Conservation (phyloP, 805 yeast species). For the Yarrowia sp. region DNA sequence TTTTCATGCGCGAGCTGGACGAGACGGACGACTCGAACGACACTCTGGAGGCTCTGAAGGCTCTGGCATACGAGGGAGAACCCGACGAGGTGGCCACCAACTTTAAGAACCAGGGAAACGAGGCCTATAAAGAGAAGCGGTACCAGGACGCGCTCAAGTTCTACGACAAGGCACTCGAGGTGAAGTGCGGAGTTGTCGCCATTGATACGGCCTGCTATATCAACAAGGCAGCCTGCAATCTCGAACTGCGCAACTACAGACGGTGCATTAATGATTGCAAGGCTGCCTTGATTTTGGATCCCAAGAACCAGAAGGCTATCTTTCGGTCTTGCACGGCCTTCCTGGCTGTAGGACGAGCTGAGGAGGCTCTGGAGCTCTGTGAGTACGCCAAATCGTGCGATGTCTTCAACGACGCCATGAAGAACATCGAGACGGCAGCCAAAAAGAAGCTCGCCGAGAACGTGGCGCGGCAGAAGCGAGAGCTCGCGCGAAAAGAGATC, state of each 20-base stretch:
- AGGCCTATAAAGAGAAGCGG: slow-evolving; percentile 66
- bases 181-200: slow-evolving; percentile 54
- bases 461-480: slow-evolving; percentile 31
- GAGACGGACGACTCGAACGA: slow-evolving; percentile 66
- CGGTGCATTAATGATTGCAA: slow-evolving; percentile 84
- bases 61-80: slow-evolving; percentile 92
- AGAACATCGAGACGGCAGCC: slow-evolving; percentile 46
- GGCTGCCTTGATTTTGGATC: slow-evolving; percentile 61
- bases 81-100: slow-evolving; percentile 88
- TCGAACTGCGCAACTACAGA: slow-evolving; percentile 81
- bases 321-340: slow-evolving; percentile 84
- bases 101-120: slow-evolving; percentile 92
- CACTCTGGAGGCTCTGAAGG: slow-evolving; percentile 82
- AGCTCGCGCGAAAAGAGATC: slow-evolving; percentile 39
- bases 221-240: slow-evolving; percentile 89
- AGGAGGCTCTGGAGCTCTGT: slow-evolving; percentile 68
- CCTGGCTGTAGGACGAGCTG: slow-evolving; percentile 58
- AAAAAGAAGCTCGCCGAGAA: slow-evolving; percentile 38
- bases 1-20: slow-evolving; percentile 88
- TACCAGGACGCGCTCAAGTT: slow-evolving; percentile 73
- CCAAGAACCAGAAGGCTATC: slow-evolving; percentile 76
- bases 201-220: slow-evolving; percentile 63
- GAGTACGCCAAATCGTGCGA: slow-evolving; percentile 66
- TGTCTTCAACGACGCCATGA: slow-evolving; percentile 55
- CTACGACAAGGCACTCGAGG: slow-evolving; percentile 77